Conservation (phyloP, 208 protist genomes). For the Lotmaria passim region DNA sequence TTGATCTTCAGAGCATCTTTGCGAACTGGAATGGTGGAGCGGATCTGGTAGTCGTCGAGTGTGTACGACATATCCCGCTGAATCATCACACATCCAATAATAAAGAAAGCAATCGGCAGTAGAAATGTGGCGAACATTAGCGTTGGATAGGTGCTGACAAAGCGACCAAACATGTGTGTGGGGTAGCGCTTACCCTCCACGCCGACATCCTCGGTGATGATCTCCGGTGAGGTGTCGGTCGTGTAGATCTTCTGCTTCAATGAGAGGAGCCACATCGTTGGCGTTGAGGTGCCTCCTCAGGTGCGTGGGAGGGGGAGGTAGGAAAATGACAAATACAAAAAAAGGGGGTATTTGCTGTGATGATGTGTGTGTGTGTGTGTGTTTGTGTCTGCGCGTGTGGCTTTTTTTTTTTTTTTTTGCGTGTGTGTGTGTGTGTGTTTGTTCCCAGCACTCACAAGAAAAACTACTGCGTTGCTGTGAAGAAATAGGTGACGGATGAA, state of each 20-base stretch:
- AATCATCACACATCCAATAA: constrained; percentile 38
- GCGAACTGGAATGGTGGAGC: constrained; percentile 22
- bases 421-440: no score
- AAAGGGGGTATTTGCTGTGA: no score
- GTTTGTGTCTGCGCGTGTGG: no score
- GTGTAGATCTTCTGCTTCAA: constrained; percentile 48
- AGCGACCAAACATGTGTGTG: constrained; percentile 27
- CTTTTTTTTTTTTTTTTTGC: no score
- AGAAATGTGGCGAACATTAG: constrained; percentile 32
- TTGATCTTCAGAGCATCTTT: constrained; percentile 23
- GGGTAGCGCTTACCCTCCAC: constrained; percentile 61
- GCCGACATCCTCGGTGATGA: constrained; percentile 38
- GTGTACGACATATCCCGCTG: constrained; percentile 24
- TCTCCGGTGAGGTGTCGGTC: constrained; percentile 30
- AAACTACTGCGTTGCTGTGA: no score
- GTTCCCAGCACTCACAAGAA: no score
- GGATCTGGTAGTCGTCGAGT: constrained; percentile 52
- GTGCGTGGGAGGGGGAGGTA: no score
- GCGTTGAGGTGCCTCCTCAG: no score
- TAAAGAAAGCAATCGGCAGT: constrained; percentile 42
- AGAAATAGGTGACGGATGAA: no score
- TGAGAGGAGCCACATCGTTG: constrained; percentile 21
- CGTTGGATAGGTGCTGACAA: constrained; percentile 30
- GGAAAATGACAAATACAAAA: no score
- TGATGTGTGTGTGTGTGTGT: no score